Evolutionary conservation across 2,329 filamentous ascomycete species (phyloP).

Genomic region (Verticillium longisporum): DNA sequence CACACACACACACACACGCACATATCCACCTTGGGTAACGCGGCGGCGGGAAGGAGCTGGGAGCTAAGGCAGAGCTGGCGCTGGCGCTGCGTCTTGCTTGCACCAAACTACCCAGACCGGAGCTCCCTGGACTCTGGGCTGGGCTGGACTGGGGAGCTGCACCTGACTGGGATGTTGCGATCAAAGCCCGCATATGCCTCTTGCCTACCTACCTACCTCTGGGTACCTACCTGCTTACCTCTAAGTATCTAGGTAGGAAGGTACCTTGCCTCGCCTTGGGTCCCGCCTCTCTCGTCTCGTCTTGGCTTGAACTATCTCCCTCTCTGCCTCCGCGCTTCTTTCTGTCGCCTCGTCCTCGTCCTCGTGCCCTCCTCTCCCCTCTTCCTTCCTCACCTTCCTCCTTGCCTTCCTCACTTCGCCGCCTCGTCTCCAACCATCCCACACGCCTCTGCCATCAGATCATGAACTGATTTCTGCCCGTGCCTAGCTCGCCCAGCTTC

Average conservation of each 20-base stretch:
- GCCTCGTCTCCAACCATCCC: neutral
- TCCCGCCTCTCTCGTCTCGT: no score
- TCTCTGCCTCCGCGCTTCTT: constrained; percentile 8
- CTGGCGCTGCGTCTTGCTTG: neutral
- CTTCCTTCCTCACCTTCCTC: neutral
- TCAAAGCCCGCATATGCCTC: neutral
- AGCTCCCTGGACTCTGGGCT: neutral
- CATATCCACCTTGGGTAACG: neutral
- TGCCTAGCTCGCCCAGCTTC: neutral
- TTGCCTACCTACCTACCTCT: constrained; percentile 5
- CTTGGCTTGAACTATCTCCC: no score
- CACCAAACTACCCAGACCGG: neutral
- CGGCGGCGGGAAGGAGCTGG: neutral
- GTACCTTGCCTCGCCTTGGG: no score
- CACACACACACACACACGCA: no score
- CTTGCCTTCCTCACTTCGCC: no score
- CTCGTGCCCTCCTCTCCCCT: neutral
- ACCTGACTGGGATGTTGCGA: neutral
- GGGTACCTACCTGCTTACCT: neutral
- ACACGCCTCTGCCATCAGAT: neutral
- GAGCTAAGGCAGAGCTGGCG: neutral
- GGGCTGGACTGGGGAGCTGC: neutral
- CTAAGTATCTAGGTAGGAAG: no score
- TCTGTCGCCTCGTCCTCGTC: neutral
- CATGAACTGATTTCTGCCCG: neutral